Conservation (phyloP, 2,329 filamentous ascomycete species). For the Cadophora sp. region DNA sequence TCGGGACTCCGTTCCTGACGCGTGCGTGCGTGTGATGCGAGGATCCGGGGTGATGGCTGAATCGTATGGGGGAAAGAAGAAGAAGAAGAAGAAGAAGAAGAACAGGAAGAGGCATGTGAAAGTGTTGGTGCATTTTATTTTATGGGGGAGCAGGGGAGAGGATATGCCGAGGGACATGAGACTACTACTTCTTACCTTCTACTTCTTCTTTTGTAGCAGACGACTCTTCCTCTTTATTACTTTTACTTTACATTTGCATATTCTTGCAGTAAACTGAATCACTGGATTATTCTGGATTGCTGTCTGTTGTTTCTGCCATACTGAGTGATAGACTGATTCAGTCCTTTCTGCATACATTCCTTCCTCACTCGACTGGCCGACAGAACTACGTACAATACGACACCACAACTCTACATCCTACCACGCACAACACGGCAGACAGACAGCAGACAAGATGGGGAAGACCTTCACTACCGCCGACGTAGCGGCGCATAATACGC, state of each 20-base stretch:
- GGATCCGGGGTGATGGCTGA: neutral
- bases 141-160: neutral
- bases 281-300: too few relatives aligned
- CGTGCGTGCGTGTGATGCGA: neutral
- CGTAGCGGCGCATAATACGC: slow-evolving; percentile 90
- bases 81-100: too few relatives aligned
- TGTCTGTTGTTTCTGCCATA: neutral
- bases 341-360: neutral
- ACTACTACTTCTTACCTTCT: neutral
- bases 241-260: neutral
- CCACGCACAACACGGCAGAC: neutral
- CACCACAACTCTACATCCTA: neutral
- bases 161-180: neutral
- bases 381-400: neutral
- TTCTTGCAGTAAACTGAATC: neutral
- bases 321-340: neutral
- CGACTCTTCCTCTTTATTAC: neutral
- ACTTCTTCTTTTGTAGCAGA: neutral
- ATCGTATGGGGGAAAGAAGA: neutral
- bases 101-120: slow-evolving; percentile 6
- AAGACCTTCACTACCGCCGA: slow-evolving; percentile 84
- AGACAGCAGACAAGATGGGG: slow-evolving; percentile 66
- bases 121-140: slow-evolving; percentile 1
- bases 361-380: neutral
- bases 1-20: neutral